Evolutionary conservation across 345 rosid species (phyloP).

Genomic region (Boechera divaricarpa): DNA sequence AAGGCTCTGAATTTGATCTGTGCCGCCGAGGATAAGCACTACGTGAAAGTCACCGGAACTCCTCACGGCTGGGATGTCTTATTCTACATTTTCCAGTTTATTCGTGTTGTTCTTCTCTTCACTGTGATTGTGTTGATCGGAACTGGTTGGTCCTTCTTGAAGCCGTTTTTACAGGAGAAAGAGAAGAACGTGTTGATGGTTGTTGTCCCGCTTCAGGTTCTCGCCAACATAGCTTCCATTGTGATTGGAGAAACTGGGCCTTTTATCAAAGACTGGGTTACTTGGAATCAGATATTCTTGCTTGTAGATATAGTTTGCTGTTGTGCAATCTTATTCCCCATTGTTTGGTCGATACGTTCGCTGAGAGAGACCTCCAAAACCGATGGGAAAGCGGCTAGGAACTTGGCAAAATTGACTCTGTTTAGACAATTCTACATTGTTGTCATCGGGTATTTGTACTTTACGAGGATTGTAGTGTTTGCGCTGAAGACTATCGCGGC

Average conservation of each 20-base stretch:
- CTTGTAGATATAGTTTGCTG: slow-evolving; percentile 90
- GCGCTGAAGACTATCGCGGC: slow-evolving; percentile 85
- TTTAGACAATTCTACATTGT: slow-evolving; percentile 92
- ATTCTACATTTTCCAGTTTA: slow-evolving; percentile 88
- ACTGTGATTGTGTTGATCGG: slow-evolving; percentile 96
- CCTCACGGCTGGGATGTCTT: slow-evolving; percentile 97
- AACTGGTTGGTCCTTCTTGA: slow-evolving; percentile 96
- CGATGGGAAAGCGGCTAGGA: slow-evolving; percentile 95
- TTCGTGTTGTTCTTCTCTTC: slow-evolving; percentile 83
- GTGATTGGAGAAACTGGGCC: slow-evolving; percentile 97
- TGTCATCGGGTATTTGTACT: slow-evolving; percentile 91
- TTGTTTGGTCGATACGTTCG: slow-evolving; percentile 91
- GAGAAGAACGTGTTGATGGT: slow-evolving; percentile 98
- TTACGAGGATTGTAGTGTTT: slow-evolving; percentile 89
- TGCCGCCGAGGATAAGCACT: slow-evolving; percentile 86
- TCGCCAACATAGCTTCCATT: slow-evolving; percentile 83
- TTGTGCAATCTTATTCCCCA: slow-evolving; percentile 91
- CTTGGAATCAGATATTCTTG: slow-evolving; percentile 94
- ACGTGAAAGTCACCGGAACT: slow-evolving; percentile 83
- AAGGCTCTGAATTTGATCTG: slow-evolving; percentile 89
- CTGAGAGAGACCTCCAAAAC: slow-evolving; percentile 89
- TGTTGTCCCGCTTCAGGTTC: slow-evolving; percentile 92
- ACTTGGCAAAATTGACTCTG: slow-evolving; percentile 80
- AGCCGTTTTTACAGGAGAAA: slow-evolving; percentile 91
- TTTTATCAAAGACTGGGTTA: slow-evolving; percentile 83